Evolutionary conservation across 805 yeast species (phyloP).

Genomic region (Dipodascus geniculatus): DNA sequence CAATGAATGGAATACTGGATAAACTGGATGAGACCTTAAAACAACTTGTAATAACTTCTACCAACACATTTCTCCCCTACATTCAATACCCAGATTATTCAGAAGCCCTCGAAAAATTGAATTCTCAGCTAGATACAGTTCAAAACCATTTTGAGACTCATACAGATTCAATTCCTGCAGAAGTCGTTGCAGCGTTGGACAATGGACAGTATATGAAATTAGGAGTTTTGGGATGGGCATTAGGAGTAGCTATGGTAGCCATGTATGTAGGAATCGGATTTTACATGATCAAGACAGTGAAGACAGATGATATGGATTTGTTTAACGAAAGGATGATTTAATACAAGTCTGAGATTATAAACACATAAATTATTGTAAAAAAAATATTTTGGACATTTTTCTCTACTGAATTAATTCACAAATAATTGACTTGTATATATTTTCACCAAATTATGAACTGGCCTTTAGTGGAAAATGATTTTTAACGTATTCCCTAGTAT

Average conservation of each 20-base stretch:
- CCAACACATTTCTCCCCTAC: neutral
- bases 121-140: neutral
- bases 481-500: too few species aligned
- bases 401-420: too few species aligned
- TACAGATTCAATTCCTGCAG: neutral
- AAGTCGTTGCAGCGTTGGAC: neutral
- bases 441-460: too few species aligned
- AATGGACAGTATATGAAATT: neutral
- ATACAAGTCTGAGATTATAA: too few species aligned
- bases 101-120: neutral
- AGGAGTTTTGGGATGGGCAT: neutral
- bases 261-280: neutral
- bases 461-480: too few species aligned
- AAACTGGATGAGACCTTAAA: neutral
- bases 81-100: neutral
- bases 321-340: neutral
- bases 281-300: neutral
- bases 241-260: neutral
- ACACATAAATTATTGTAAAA: too few species aligned
- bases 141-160: neutral
- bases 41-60: neutral
- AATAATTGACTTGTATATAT: too few species aligned
- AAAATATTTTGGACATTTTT: too few species aligned
- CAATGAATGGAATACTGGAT: neutral
- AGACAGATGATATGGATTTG: neutral